phyloP scores from a whole-genome alignment of 208 protist genomes.

The Willaertia magna region DNA sequence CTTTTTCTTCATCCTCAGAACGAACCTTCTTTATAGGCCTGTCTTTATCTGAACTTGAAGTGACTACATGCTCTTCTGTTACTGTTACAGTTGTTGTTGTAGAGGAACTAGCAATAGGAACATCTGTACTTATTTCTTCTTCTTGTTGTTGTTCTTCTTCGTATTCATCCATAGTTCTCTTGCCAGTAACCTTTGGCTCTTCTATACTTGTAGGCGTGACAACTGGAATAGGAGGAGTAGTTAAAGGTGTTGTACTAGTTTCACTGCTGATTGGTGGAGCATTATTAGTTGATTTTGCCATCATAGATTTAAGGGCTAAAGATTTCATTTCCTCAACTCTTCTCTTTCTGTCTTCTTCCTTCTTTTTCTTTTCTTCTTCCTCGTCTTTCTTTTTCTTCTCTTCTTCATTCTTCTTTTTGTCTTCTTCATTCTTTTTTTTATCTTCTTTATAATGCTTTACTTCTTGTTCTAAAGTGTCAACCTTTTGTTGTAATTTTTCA shows the following conservation, averaged over 20 bases:
- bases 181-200: not conserved
- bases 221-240: not conserved
- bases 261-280: not conserved
- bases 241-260: not conserved
- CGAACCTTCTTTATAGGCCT: not conserved
- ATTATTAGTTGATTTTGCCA: not conserved
- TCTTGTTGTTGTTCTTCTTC: not conserved
- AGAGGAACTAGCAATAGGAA: too few relatives aligned
- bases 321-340: not conserved
- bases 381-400: not conserved
- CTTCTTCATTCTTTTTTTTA: not conserved
- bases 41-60: not conserved
- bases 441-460: not conserved
- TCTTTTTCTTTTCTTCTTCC: not conserved
- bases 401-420: too few relatives aligned
- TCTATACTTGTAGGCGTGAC: not conserved
- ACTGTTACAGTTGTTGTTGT: not conserved
- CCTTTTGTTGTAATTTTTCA: not conserved
- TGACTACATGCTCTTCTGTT: not conserved
- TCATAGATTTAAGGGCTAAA: not conserved
- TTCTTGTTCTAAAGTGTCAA: not conserved
- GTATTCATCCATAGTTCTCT: not conserved
- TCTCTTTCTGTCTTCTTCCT: not conserved
- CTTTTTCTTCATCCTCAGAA: not conserved
- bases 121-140: too few relatives aligned